phyloP scores from a whole-genome alignment of 148 eudicot species.

The Silene conica region DNA sequence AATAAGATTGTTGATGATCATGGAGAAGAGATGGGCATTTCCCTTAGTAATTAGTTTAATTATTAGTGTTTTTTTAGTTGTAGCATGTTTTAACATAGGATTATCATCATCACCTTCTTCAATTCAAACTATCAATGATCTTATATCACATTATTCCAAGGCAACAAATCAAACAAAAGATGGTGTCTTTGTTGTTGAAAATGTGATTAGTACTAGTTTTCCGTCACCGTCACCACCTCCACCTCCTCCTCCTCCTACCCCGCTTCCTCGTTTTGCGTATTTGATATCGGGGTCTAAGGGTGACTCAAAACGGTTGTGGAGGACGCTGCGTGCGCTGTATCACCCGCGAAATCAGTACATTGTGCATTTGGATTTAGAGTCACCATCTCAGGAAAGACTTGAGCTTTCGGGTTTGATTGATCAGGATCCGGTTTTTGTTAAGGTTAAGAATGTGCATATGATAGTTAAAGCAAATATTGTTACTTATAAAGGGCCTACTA shows the following conservation, averaged over 20 bases:
- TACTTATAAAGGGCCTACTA: constrained; percentile 93
- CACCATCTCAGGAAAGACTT: constrained; percentile 60
- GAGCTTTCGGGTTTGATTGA: constrained; percentile 59
- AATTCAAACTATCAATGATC: constrained; percentile 41
- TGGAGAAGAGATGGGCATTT: constrained; percentile 80
- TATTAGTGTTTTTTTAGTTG: constrained; percentile 57
- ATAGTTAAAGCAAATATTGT: constrained; percentile 82
- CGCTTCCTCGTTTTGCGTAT: constrained; percentile 75
- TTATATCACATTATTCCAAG: constrained; percentile 43
- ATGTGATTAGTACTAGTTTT: constrained; percentile 24
- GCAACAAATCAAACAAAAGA: constrained; percentile 34
- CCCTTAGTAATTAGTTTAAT: constrained; percentile 59
- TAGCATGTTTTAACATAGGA: constrained; percentile 73
- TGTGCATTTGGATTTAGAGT: constrained; percentile 88
- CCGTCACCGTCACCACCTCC: constrained; percentile 41
- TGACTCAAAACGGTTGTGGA: constrained; percentile 78
- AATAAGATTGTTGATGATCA: constrained; percentile 35
- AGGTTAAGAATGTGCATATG: constrained; percentile 76
- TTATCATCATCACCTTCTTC: constrained; percentile 42
- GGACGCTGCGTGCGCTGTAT: constrained; percentile 59
- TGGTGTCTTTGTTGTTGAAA: constrained; percentile 47
- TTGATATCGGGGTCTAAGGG: constrained; percentile 88
- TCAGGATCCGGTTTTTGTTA: constrained; percentile 45
- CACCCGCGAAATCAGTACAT: constrained; percentile 86
- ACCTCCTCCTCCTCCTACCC: constrained; percentile 43